A percentile compares a stretch with the other conserved stretches of the same genome.
These are phyloP conservation scores for Dryadomyces sulphureus DNA, from an alignment of 2,329 filamentous ascomycete species.

Conservation along the genomic window DNA sequence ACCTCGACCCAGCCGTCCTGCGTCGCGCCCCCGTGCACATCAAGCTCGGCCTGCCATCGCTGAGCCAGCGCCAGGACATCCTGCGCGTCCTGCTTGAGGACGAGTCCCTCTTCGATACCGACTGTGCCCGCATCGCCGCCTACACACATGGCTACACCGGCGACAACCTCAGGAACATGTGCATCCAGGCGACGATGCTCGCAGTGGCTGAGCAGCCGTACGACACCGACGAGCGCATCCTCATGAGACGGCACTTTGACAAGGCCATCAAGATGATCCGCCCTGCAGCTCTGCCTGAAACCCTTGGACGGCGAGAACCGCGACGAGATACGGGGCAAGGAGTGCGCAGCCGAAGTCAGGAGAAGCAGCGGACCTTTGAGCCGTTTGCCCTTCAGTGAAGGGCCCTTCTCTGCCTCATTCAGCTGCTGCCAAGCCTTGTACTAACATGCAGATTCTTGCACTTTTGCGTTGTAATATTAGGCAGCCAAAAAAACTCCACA, in stretches of 20 bases:
- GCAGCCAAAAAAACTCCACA: too few species aligned
- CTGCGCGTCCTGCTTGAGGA: slow-evolving; percentile 32
- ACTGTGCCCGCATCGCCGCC: slow-evolving; percentile 24
- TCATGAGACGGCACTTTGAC: not conserved
- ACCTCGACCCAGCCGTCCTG: slow-evolving; percentile 28
- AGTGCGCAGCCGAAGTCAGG: too few species aligned
- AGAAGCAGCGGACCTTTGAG: too few species aligned
- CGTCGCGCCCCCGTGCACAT: slow-evolving; percentile 32
- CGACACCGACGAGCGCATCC: not conserved
- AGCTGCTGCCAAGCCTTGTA: too few species aligned
- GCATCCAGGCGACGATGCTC: not conserved
- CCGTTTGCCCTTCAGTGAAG: too few species aligned
- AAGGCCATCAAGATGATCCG: not conserved
- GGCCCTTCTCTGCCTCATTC: too few species aligned
- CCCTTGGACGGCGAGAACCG: too few species aligned
- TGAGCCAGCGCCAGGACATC: slow-evolving; percentile 28
- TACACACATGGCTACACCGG: slow-evolving; percentile 33
- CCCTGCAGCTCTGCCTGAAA: not conserved
- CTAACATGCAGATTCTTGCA: too few species aligned
- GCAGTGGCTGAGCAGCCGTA: not conserved
- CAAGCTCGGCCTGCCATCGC: slow-evolving; percentile 30
- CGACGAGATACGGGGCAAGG: too few species aligned
- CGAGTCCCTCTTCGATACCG: slow-evolving; percentile 26
- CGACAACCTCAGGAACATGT: slow-evolving; percentile 31
- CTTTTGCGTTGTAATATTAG: too few species aligned